phyloP scores from a whole-genome alignment of 129 eudicot species.

The Ambrosia trifida region DNA sequence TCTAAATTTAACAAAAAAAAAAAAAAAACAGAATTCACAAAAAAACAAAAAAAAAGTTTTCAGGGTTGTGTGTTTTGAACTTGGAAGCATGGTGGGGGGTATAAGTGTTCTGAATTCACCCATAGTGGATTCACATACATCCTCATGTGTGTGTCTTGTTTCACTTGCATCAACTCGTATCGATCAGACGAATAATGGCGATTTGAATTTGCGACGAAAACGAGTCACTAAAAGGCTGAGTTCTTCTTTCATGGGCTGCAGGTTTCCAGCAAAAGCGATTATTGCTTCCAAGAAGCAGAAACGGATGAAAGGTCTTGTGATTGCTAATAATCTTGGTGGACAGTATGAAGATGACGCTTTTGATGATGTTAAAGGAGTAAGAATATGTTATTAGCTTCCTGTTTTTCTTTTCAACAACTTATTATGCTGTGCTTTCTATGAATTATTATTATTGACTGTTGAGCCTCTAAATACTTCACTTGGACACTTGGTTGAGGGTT shows the following conservation, averaged over 20 bases:
- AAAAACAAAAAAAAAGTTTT: too few species aligned
- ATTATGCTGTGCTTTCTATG: not conserved
- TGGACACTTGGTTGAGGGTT: not conserved
- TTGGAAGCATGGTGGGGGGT: conserved; percentile 58
- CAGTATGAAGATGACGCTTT: conserved; percentile 77
- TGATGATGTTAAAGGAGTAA: conserved; percentile 75
- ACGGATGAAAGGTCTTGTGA: conserved; percentile 49
- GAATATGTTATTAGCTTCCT: conserved; percentile 3
- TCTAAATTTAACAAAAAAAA: not conserved
- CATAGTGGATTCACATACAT: conserved; percentile 55
- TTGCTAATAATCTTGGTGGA: conserved; percentile 67
- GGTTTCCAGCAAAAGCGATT: conserved; percentile 43
- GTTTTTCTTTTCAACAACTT: not conserved
- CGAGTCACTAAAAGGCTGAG: conserved; percentile 36
- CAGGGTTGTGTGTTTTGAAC: too few species aligned
- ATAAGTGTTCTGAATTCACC: conserved; percentile 59
- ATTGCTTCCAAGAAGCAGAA: conserved; percentile 42
- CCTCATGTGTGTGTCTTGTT: conserved; percentile 66
- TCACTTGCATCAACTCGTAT: conserved; percentile 35
- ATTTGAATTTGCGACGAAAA: conserved; percentile 26
- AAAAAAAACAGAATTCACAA: too few species aligned
- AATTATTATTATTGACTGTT: not conserved
- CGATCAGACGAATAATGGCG: conserved; percentile 42
- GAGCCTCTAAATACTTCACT: not conserved
- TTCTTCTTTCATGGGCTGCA: conserved; percentile 52